Evolutionary conservation across 2,329 filamentous ascomycete genomes (phyloP), one percentile per base, ranked within the genome.

Genomic region (Claviceps fusiformis): DNA sequence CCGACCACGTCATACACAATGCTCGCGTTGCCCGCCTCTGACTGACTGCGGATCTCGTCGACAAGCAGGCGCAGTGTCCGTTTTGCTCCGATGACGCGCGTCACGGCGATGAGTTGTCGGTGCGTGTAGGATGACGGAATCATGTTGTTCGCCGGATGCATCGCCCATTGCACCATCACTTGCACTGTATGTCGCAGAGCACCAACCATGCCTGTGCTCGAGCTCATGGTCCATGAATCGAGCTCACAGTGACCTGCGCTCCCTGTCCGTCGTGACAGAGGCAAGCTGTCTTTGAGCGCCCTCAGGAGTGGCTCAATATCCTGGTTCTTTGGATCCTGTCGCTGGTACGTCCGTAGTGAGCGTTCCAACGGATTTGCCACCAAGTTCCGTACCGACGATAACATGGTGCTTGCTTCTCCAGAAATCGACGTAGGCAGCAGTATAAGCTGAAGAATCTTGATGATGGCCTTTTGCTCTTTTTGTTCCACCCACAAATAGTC

Each of bases 381-480:
- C 44, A 89, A 83, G 41, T 82, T 85, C 41, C 90, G 75, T 15
- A 91, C 84, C 0, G 84, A 82, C 4, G 78, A 75, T 54, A 90
- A 79, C 81, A 89, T 87, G 3, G 78, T 75, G 54, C 75, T 79
- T 11, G 87, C 86, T 63, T 92, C 87, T 39, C 79, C 79, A 0
- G 86, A 87, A 49, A 85, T 84, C 7, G 85, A 83, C 35, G 78
- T 80, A 0, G 85, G 86, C 17, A 80, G 75, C n/a, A 91, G 73
- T 17, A 92, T 78, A 51, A 89, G 77, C 56, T 87, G 82, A 9
- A 93, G 72, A 29, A 91, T 82, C 59, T 84, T 82, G 57, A 92
- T 76, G 19, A 88, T 75, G 3, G 86, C 79, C 61, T 82, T 82
- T 56, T 86, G 79, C 61, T 88, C 82, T 17, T 77, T 75, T 15